A percentile compares a stretch with the other conserved stretches of the same genome.
Evolutionary conservation across 1,139 yeast species (phyloP).

Genomic region (Kodamaea plutei): DNA sequence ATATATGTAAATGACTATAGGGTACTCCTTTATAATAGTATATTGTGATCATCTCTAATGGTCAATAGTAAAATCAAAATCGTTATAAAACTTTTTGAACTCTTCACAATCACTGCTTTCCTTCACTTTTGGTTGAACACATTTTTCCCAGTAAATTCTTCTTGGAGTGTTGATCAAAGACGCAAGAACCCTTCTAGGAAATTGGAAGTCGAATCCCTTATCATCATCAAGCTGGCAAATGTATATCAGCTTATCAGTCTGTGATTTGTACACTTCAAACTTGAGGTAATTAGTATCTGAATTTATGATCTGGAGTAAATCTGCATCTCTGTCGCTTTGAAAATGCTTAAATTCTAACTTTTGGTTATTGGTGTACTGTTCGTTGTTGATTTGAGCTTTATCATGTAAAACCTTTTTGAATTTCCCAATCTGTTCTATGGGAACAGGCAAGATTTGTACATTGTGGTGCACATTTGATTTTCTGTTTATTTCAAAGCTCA

Average conservation of each 20-base stretch:
- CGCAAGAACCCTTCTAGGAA: slow-evolving; percentile 75
- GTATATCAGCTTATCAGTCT: slow-evolving; percentile 15
- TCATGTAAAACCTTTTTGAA: slow-evolving; percentile 34
- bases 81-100: slow-evolving; percentile 48
- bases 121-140: slow-evolving; percentile 53
- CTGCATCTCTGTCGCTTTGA: slow-evolving; percentile 20
- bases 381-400: slow-evolving; percentile 46
- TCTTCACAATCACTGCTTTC: slow-evolving; percentile 60
- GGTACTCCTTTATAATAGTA: no score
- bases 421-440: slow-evolving; percentile 34
- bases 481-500: slow-evolving; percentile 54
- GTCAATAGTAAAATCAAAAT: slow-evolving; percentile 37
- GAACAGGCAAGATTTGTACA: slow-evolving; percentile 60
- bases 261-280: slow-evolving; percentile 28
- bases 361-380: slow-evolving; percentile 41
- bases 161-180: slow-evolving; percentile 54
- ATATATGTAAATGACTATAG: no score
- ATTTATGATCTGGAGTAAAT: slow-evolving; percentile 19
- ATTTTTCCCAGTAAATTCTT: slow-evolving; percentile 69
- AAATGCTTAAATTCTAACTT: slow-evolving; percentile 37
- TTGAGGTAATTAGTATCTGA: slow-evolving; percentile 38
- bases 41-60: background rate
- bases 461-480: slow-evolving; percentile 59
- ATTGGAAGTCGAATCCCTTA: slow-evolving; percentile 58
- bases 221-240: slow-evolving; percentile 24